Percentiles rank a stretch among this genome's conserved stretches.
Evolutionary conservation across 2,329 filamentous ascomycete genomes (phyloP).

Genomic region (Gnomoniopsis sp.): DNA sequence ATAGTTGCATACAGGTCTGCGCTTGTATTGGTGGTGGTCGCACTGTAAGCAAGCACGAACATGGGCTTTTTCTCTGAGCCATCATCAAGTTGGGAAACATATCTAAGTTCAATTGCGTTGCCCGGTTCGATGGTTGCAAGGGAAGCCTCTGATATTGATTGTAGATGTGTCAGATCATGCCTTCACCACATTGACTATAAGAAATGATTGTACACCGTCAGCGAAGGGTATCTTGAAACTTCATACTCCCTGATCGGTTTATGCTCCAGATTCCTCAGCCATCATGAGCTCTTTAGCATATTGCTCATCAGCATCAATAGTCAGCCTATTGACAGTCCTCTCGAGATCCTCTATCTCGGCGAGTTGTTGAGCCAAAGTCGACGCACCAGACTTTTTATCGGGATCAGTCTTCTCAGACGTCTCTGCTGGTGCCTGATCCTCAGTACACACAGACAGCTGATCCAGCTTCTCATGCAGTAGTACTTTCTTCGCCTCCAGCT

Average conservation of each 20-base stretch:
- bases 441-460: conserved; percentile 19
- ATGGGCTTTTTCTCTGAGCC: too few species aligned
- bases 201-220: not conserved
- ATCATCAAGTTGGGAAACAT: too few species aligned
- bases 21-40: too few species aligned
- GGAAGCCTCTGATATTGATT: not conserved
- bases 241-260: not conserved
- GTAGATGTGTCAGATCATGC: not conserved
- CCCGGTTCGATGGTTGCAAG: too few species aligned
- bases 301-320: conserved; percentile 44
- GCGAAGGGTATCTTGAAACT: not conserved
- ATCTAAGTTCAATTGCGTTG: too few species aligned
- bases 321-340: conserved; percentile 33
- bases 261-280: conserved; percentile 21
- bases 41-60: too few species aligned
- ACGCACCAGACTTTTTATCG: conserved; percentile 21
- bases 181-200: not conserved
- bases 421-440: conserved; percentile 14
- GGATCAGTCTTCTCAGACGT: conserved; percentile 9
- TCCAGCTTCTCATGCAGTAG: conserved; percentile 30
- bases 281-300: conserved; percentile 40
- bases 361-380: conserved; percentile 25
- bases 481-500: conserved; percentile 31
- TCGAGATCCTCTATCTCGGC: conserved; percentile 37
- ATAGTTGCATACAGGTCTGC: too few species aligned